Percentiles rank a stretch among this genome's conserved stretches.
phyloP scores from a whole-genome alignment of 371 early-diverging fungal species.

The Mortierella polycephala region DNA sequence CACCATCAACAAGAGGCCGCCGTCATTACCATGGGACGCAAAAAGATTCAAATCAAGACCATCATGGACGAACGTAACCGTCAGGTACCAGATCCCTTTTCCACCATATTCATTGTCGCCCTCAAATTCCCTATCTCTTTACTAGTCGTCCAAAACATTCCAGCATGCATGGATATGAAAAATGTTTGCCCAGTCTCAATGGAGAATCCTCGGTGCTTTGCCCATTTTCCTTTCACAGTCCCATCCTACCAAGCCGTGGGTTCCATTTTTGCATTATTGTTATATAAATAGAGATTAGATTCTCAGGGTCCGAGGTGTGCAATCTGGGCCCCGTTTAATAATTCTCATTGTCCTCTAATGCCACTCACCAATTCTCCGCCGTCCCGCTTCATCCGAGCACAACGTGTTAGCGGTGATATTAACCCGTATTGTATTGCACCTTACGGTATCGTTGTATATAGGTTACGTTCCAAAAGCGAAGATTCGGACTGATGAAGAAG shows the following conservation, averaged over 20 bases:
- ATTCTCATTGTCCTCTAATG: too few relatives aligned
- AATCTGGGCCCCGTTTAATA: background rate
- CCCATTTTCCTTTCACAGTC: background rate
- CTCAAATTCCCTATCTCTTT: background rate
- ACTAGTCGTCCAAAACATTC: background rate
- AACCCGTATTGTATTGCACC: too few relatives aligned
- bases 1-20: background rate
- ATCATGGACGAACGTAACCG: conserved; percentile 95
- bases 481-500: conserved; percentile 99
- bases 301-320: conserved; percentile 3
- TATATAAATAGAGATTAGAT: conserved; percentile 10
- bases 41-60: conserved; percentile 96
- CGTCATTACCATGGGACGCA: conserved; percentile 83
- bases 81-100: conserved; percentile 68
- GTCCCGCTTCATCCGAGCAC: too few relatives aligned
- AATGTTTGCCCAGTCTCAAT: too few relatives aligned
- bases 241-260: background rate
- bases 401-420: too few relatives aligned
- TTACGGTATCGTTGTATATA: conserved; percentile 28
- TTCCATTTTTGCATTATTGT: background rate
- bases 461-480: conserved; percentile 98
- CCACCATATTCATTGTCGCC: background rate
- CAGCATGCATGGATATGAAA: too few relatives aligned
- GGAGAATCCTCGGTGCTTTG: background rate
- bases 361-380: background rate